These are phyloP conservation scores for Vachellia collinsii DNA, from an alignment of 306 rosid genomes.

Conservation along the genomic window DNA sequence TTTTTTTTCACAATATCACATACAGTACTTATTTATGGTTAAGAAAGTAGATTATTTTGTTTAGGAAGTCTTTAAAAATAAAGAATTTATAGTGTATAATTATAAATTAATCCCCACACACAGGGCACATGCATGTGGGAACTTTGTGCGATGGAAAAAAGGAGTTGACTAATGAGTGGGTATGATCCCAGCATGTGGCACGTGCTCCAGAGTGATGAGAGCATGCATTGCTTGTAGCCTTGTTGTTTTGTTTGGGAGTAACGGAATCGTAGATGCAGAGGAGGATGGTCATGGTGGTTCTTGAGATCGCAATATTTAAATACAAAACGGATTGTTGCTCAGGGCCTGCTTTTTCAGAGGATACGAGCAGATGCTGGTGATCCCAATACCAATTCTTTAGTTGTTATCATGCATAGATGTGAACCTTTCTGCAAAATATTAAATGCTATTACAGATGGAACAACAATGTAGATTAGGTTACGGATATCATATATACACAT, in stretches of 20 bases:
- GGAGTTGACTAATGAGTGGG: background rate
- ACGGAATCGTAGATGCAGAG: background rate
- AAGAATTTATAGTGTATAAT: too few relatives aligned
- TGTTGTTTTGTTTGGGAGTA: background rate
- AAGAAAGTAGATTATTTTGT: background rate
- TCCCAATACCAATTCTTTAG: background rate
- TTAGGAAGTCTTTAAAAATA: background rate
- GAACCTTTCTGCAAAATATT: background rate
- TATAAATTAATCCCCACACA: background rate
- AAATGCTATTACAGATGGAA: background rate
- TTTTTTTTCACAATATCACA: too few relatives aligned
- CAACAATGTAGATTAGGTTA: background rate
- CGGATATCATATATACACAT: too few relatives aligned
- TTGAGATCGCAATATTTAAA: background rate
- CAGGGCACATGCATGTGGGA: background rate
- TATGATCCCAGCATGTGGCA: background rate
- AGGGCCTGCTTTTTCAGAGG: background rate
- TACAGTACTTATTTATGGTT: background rate
- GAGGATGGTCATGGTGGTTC: too few relatives aligned
- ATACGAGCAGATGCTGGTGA: background rate
- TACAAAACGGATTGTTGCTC: background rate
- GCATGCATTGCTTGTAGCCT: background rate
- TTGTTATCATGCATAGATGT: too few relatives aligned
- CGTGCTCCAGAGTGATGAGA: background rate
- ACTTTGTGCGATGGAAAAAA: background rate